Evolutionary conservation across 1,284 basidiomycete species (phyloP), one percentile per base, ranked within the genome.

Genomic region (Puccinia horiana): DNA sequence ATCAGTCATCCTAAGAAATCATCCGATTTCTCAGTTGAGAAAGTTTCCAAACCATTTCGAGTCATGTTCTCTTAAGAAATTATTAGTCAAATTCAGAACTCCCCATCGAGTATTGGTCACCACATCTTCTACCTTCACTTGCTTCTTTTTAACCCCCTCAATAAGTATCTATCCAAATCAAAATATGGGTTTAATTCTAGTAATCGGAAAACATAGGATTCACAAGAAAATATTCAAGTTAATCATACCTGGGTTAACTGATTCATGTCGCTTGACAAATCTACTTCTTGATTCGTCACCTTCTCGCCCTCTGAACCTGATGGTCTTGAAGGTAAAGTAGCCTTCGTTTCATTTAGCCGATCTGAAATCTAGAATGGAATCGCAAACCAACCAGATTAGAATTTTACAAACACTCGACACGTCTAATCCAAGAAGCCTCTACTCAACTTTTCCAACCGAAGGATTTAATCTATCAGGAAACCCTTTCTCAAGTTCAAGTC

Each of bases 401-500:
- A 54, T 12, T 37, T 69, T 65, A 54, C 37, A 69, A 1, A 29
- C 8, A 26, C 8, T n/a, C 9, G 20, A 69, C 40, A 11, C 12
- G n/a, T 47, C 47, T n/a, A 12, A 44, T 40, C 16, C n/a, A 44
- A 69, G n/a, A 69, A 69, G 47, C 16, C 4, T 11, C 11, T 54
- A 54, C 73, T 75, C n/a, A 75, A 75, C 73, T 75, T 75, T 75
- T 75, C 16, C 35, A 58, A n/a, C 20, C 35, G 54, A n/a, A 44
- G 32, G 37, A 40, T 42, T 23, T 20, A 42, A 56, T 42, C 32
- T 23, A 58, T 40, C 35, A 61, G 49, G 73, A 42, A 37, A 6
- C 35, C 40, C 52, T 40, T 58, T 23, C 40, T 58, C 52, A 5
- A 75, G 20, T 58, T 61, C 54, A 37, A 42, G 35, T 11, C 26